Evolutionary conservation across 2,329 filamentous ascomycete genomes (phyloP), one percentile per base, ranked within the genome.

Genomic region (Epichloe gansuensis): DNA sequence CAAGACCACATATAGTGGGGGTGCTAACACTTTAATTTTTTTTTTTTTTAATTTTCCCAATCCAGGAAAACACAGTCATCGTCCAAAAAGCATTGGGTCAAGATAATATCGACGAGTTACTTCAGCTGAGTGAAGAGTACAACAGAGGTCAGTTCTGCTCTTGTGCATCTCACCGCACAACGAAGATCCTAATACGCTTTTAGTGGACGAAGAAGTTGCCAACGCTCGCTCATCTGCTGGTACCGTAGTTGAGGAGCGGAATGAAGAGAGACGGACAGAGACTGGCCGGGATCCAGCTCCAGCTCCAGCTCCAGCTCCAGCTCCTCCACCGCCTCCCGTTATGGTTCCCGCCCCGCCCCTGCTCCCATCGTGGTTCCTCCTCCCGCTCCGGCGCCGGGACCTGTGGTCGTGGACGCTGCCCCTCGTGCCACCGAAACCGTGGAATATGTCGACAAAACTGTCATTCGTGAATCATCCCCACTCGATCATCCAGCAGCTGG

Each of bases 101-200:
- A 61, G 82, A 91, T 17, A 89, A 95, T 61, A 96, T 96, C 57
- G 90, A 96, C 60, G 86, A 94, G 62, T 76, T 96, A 45, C 86
- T 96, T 61, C 85, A 82, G 61, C 74, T 90, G 48, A 94, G 88
- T 67, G 86, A 90, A 62, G 82, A 85, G 35, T 90, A 88, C 69
- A 83, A 78, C 63, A 77, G 78, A 63, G 74, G 77, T 80, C 61
- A 62, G 37, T 17, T 12, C 6, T 38, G 15, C 6, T 21, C 25
- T 15, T 35, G 57, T 57, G 13, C 48, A 54, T 4, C 9, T 28
- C 43, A 45, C 25, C 15, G 12, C 35, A 21, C 21, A 8, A 5
- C 13, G 7, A 42, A 5, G 5, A 7, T 53, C n/a, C 41, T 59
- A 21, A 56, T 25, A n/a, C 1, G 12, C 15, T 12, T 35, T 13